Base-by-base conservation (phyloP, 176 grass and related monocot genomes). In the Secale cereale region DNA sequence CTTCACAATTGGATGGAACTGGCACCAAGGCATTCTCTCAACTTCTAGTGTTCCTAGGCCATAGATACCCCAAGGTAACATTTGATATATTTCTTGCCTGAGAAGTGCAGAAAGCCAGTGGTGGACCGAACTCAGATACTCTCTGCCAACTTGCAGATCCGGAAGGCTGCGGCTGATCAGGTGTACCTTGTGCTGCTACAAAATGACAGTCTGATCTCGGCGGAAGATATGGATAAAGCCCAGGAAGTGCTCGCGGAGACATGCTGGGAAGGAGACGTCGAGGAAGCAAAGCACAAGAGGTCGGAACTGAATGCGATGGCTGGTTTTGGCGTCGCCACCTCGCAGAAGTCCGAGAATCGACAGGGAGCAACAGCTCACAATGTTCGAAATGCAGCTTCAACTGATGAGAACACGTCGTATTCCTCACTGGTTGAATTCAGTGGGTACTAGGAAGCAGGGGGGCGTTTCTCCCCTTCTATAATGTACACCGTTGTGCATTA, bases 1-100 rank as follows among this genome's bases (percentile, higher is more conserved):
- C 97, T 80, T 98, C 90, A 35, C 76, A 91, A 14, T 23, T 45
- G 45, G 79, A 90, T 84, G 79, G 64, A 84, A 91, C 78, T 69
- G 85, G 80, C 76, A 87, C 76, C 8, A 85, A 71, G 63, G 97
- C 93, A 84, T 94, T 99, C n/a, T 92, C 89, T 94, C 87, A 87
- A 33, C 86, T 96, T 56, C 78, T 91, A 29, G 92, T 57, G 65
- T 99, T 96, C 81, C 90, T 99, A 56, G 90, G 88, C 70, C 97
- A 99, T 72, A 77, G 91, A 37, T 99, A 99, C 79, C 97, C 97
- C 45, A 99, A 99, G 92, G 93, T 98, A 94, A 79, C 52, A 64
- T 27, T 68, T 78, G 10, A 15, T 29, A 14, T 28, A 26, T 66
- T 77, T 48, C 50, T 87, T 82, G 37, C 40, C 64, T 60, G 1